These are phyloP conservation scores for Malus hybrid DNA, from an alignment of 331 rosid species.

Conservation along the genomic window DNA sequence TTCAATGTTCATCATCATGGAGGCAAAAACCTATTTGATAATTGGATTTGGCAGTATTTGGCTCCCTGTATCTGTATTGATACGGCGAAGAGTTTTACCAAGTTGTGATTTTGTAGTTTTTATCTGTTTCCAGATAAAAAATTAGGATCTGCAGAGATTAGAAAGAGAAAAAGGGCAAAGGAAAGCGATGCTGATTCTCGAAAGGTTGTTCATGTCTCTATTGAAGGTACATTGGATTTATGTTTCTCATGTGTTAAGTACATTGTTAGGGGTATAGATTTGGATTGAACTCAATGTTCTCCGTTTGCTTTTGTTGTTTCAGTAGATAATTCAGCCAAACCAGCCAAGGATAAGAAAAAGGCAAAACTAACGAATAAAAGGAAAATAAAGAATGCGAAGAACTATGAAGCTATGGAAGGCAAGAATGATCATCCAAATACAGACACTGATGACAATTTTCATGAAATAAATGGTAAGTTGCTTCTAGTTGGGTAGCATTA, in stretches of 20 bases:
- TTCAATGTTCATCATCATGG: too few species aligned
- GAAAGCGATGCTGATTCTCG: not conserved
- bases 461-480: constrained; percentile 5
- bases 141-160: not conserved
- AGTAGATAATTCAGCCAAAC: constrained; percentile 1
- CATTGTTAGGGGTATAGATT: not conserved
- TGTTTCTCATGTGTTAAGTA: not conserved
- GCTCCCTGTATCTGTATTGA: not conserved
- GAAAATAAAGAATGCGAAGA: constrained; percentile 7
- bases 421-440: not conserved
- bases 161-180: constrained; percentile 17
- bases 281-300: not conserved
- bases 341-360: not conserved
- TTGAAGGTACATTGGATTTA: constrained; percentile 10
- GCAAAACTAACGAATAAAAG: not conserved
- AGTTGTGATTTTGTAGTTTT: not conserved
- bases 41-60: not conserved
- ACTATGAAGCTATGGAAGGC: not conserved
- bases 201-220: not conserved
- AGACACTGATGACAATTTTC: not conserved
- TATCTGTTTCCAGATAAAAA: constrained; percentile 1
- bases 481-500: not conserved
- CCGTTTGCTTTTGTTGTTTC: not conserved
- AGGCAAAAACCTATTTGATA: not conserved
- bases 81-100: not conserved